phyloP scores from a whole-genome alignment of 2,329 filamentous ascomycete genomes.

The Neonectria ditissima region DNA sequence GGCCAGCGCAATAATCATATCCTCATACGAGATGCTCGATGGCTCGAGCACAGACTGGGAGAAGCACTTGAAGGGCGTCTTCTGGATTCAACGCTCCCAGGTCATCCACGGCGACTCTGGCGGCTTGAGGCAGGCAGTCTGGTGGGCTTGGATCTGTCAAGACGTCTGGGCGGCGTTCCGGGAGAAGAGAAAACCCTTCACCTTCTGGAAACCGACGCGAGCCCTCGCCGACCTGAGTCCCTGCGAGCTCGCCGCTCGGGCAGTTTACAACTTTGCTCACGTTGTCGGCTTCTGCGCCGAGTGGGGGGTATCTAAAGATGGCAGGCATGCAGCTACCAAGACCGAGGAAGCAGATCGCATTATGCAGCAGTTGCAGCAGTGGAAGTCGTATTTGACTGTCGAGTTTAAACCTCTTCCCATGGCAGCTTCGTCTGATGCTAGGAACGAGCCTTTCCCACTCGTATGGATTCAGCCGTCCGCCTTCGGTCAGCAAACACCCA shows the following conservation, averaged over 20 bases:
- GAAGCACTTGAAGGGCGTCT: slow-evolving; percentile 71
- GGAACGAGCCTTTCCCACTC: slow-evolving; percentile 53
- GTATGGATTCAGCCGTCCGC: slow-evolving; percentile 63
- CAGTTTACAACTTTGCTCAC: slow-evolving; percentile 66
- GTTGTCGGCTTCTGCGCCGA: slow-evolving; percentile 64
- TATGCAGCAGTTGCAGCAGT: too few relatives aligned
- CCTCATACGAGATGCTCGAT: slow-evolving; percentile 74
- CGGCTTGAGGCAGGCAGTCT: slow-evolving; percentile 67
- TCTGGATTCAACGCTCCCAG: slow-evolving; percentile 73
- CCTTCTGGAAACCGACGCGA: slow-evolving; percentile 66
- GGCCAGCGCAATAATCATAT: slow-evolving; percentile 69
- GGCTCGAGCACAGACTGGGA: slow-evolving; percentile 65
- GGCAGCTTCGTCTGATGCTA: slow-evolving; percentile 21
- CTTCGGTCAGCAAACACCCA: slow-evolving; percentile 44
- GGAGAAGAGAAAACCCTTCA: slow-evolving; percentile 66
- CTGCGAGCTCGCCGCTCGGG: slow-evolving; percentile 64
- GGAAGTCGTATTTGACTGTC: slow-evolving; percentile 47
- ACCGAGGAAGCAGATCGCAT: slow-evolving; percentile 12
- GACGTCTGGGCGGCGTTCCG: slow-evolving; percentile 74
- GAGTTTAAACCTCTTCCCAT: slow-evolving; percentile 57
- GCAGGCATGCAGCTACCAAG: too few relatives aligned
- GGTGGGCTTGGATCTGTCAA: slow-evolving; percentile 75
- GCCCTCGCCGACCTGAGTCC: slow-evolving; percentile 59
- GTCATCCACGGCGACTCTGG: slow-evolving; percentile 69
- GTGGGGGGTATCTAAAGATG: too few relatives aligned